Base-by-base conservation (phyloP, 495 filamentous ascomycete genomes). In the Lasiosphaeriaceae sp. region DNA sequence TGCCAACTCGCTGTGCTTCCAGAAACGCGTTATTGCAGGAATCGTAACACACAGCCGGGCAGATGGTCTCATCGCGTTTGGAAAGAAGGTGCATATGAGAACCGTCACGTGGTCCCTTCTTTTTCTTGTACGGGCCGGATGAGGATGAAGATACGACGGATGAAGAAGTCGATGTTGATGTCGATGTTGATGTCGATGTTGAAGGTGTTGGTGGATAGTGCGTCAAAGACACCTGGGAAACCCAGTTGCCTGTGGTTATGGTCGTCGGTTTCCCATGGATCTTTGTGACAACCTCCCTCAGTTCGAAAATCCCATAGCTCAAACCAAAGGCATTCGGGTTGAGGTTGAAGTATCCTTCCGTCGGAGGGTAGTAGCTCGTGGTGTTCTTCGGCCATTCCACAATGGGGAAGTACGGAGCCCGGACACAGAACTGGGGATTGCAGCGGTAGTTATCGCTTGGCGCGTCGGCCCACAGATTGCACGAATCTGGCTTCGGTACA, bases 331-430 rank as follows among this genome's bases (percentile, higher is more conserved):
- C 74, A 1, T 65, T 59, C 6, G 87, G 87, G 19, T 82, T 70
- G n/a, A 89, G 75, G 44, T 88, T 81, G 71, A 83, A 89, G 62
- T 87, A 88, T 3, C 75, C 78, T 3, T 74, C 60, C 11, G 75
- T 76, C 17, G 80, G 69, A 16, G 81, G 79, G 69, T 78, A 84
- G 69, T 71, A 75, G 45, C 68, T 58, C 4, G 81, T 76, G 45
- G 71, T 37, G 44, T 77, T 71, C 2, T 61, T 59, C 2, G 71
- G 66, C 75, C 81, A 83, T 17, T 63, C 52, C 1, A 78, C 68
- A 8, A 59, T 57, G 9, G 62, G 61, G 55, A 71, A 74, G 1
- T 68, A 47, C 1, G 78, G 80, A 26, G 78, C 62, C 9, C 63
- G 60, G n/a, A 79, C 66, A 67, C 87, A 90, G 50, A 82, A 77